phyloP scores from a whole-genome alignment of 768 basidiomycete genomes.

The Rhizopogon vulgaris region DNA sequence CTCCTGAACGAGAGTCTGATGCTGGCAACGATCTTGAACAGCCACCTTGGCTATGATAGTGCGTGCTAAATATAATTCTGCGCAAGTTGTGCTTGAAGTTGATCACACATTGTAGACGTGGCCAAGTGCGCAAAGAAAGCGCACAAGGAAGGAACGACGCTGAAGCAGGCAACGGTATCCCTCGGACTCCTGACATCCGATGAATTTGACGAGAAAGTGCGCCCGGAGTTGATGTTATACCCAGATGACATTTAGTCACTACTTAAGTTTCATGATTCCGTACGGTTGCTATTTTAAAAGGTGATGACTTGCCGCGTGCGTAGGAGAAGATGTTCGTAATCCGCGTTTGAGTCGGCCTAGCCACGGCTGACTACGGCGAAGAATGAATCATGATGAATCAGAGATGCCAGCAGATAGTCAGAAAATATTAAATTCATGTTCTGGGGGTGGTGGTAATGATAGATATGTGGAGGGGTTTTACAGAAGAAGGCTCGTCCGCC shows the following conservation, averaged over 20 bases:
- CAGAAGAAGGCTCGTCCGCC: conserved; percentile 15
- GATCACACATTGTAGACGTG: conserved; percentile 56
- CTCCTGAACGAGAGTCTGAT: conserved; percentile 94
- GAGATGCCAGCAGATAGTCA: neutral
- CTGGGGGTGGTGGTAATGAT: neutral
- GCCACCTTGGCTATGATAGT: conserved; percentile 96
- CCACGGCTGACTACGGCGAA: neutral
- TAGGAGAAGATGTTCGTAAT: neutral
- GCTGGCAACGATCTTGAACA: conserved; percentile 97
- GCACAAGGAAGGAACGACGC: conserved; percentile 95
- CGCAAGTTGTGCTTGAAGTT: neutral
- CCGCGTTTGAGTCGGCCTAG: neutral
- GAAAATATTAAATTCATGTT: neutral
- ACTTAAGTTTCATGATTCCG: too few relatives aligned
- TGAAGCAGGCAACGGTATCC: conserved; percentile 90
- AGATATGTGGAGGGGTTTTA: neutral
- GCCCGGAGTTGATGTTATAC: conserved; percentile 85
- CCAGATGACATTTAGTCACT: conserved; percentile 44
- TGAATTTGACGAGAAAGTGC: conserved; percentile 92
- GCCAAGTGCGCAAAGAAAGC: conserved; percentile 99
- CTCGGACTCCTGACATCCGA: conserved; percentile 83
- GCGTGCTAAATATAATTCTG: conserved; percentile 30
- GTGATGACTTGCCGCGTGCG: neutral
- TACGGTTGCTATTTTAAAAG: neutral
- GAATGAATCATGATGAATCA: too few relatives aligned